phyloP scores from a whole-genome alignment of 768 basidiomycete genomes.

The Lactifluus hygrophoroides region DNA sequence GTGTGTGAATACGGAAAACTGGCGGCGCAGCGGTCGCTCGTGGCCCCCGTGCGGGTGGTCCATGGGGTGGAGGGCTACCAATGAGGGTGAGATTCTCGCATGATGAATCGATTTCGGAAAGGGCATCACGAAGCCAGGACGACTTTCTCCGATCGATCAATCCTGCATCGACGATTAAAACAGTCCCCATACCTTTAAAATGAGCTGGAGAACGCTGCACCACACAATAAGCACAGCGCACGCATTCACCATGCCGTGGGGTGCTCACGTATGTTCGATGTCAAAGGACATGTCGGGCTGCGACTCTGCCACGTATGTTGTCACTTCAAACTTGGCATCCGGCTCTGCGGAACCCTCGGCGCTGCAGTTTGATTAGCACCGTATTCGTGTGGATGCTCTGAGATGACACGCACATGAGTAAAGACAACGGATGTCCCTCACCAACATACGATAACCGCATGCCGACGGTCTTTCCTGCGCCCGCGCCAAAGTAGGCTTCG shows the following conservation, averaged over 20 bases:
- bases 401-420: slow-evolving; percentile 58
- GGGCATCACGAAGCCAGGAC: slow-evolving; percentile 88
- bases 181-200: slow-evolving; percentile 64
- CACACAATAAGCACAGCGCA: background rate
- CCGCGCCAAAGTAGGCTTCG: slow-evolving; percentile 47
- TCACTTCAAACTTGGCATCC: slow-evolving; percentile 79
- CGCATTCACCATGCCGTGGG: slow-evolving; percentile 3
- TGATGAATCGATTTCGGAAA: slow-evolving; percentile 84
- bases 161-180: slow-evolving; percentile 56
- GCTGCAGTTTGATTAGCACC: slow-evolving; percentile 29
- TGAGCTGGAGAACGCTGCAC: slow-evolving; percentile 9
- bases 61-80: slow-evolving; percentile 44
- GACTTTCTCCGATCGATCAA: slow-evolving; percentile 39
- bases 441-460: slow-evolving; percentile 83
- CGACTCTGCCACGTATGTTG: slow-evolving; percentile 78
- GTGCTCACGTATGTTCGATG: slow-evolving; percentile 46
- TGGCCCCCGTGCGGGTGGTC: slow-evolving; percentile 21
- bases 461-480: slow-evolving; percentile 59
- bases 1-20: slow-evolving; percentile 72
- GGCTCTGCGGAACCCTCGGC: slow-evolving; percentile 75
- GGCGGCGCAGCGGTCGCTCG: slow-evolving; percentile 35
- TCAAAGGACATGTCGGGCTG: slow-evolving; percentile 76
- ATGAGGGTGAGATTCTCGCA: slow-evolving; percentile 81
- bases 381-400: background rate
- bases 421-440: slow-evolving; percentile 63